Conservation (phyloP, 208 protist species). For the Acanthamoeba culbertsoni region DNA sequence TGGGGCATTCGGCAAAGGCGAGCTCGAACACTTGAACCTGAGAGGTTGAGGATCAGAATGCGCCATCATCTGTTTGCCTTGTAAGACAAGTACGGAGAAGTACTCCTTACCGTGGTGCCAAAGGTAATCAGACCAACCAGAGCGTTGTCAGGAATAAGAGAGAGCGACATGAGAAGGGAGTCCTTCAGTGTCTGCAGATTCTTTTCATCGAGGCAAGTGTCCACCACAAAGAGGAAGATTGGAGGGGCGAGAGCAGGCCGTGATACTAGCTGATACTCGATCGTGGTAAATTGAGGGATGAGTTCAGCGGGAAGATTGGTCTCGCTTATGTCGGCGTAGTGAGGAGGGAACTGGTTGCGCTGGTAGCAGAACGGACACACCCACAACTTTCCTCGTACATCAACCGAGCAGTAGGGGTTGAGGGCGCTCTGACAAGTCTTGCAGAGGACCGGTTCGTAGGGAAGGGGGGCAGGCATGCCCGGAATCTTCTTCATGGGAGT, state of each 20-base stretch:
- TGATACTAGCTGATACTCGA: slow-evolving; percentile 80
- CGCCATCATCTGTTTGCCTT: neutral
- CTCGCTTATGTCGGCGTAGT: slow-evolving; percentile 91
- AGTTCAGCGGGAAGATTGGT: slow-evolving; percentile 92
- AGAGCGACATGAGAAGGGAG: slow-evolving; percentile 90
- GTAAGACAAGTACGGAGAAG: neutral
- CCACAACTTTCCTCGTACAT: slow-evolving; percentile 84
- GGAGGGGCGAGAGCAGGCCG: slow-evolving; percentile 64
- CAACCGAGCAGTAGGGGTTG: slow-evolving; percentile 90
- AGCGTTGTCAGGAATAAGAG: slow-evolving; percentile 91
- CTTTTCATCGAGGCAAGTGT: slow-evolving; percentile 94
- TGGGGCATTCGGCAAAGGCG: slow-evolving; percentile 76
- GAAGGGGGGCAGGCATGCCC: slow-evolving; percentile 80
- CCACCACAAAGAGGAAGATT: slow-evolving; percentile 95
- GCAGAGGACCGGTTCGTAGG: slow-evolving; percentile 94
- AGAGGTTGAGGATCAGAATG: neutral
- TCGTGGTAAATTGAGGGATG: slow-evolving; percentile 89
- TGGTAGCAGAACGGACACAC: slow-evolving; percentile 94
- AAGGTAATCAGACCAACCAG: slow-evolving; percentile 97
- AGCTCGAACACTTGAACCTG: slow-evolving; percentile 88
- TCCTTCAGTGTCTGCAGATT: slow-evolving; percentile 94
- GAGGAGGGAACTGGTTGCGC: slow-evolving; percentile 93
- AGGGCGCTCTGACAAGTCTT: slow-evolving; percentile 90
- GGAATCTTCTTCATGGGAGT: slow-evolving; percentile 92
- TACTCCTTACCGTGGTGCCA: slow-evolving; percentile 90